phyloP scores from a whole-genome alignment of 371 early-diverging fungal genomes.

The Apophysomyces ossiformis region DNA sequence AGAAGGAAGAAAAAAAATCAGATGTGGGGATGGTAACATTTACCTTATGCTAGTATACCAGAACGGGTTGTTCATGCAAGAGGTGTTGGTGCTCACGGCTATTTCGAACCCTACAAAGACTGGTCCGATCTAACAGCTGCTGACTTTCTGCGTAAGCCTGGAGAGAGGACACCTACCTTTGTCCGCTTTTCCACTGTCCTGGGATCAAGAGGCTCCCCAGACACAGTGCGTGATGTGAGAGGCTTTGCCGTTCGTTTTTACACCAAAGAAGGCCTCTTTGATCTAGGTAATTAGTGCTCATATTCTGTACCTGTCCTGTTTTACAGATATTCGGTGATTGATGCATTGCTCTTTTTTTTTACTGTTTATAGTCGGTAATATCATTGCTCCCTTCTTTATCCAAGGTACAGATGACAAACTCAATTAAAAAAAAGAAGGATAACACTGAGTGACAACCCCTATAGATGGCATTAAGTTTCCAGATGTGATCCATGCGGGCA shows the following conservation, averaged over 20 bases:
- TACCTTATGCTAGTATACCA: constrained; percentile 52
- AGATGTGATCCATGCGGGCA: constrained; percentile 56
- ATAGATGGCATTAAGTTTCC: constrained; percentile 51
- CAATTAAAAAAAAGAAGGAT: neutral
- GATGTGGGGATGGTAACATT: neutral
- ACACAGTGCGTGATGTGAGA: constrained; percentile 61
- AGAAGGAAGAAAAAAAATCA: too few species aligned
- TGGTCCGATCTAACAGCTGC: constrained; percentile 52
- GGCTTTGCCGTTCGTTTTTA: constrained; percentile 67
- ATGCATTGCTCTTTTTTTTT: neutral
- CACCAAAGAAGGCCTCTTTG: constrained; percentile 66
- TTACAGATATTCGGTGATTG: too few species aligned
- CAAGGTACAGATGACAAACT: constrained; percentile 18
- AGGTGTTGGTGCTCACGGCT: constrained; percentile 61
- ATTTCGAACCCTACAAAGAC: constrained; percentile 51
- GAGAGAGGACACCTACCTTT: constrained; percentile 59
- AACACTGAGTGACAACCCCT: neutral
- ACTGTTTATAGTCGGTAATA: constrained; percentile 46
- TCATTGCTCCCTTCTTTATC: constrained; percentile 55
- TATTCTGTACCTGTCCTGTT: too few species aligned
- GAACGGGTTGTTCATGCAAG: constrained; percentile 62
- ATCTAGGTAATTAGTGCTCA: constrained; percentile 21
- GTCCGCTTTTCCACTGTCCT: constrained; percentile 61
- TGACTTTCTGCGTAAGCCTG: constrained; percentile 33
- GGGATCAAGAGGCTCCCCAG: constrained; percentile 54